Base-by-base conservation (phyloP, 768 basidiomycete species). In the Mycena vitilis region DNA sequence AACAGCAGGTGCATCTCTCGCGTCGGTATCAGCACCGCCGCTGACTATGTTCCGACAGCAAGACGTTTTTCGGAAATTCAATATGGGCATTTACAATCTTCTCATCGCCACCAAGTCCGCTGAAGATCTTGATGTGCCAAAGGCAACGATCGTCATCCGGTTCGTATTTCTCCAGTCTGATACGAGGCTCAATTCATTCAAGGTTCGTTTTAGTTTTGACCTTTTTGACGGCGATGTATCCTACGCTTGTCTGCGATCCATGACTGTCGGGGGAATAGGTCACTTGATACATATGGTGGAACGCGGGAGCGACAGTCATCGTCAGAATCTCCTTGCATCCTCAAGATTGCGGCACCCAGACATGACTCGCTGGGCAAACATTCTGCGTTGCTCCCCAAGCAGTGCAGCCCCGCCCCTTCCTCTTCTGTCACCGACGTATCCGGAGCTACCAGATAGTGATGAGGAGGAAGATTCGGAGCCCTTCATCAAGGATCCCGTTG, bases 241-340 rank as follows among this genome's bases (percentile, higher is more conserved):
- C 5, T 85, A 88, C 75, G 86, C 86, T 16, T 87, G 85, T 73
- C 79, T 83, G 51, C 86, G 86, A 37, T 83, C 86, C 37, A 81
- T 82, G 38, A 81, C 86, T 47, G 75, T 81, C 53, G 84, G 84
- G 10, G 78, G 81, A 48, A 81, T 83, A 63, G 83, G 87, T 66
- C 85, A 88, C 73, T 73, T 91, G 48, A 77, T 93, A 8, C 85
- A 91, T 73, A 86, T 94, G 85, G 82, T 85, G 23, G 88, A 93
- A 75, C 81, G 83, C 68, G 85, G 82, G 5, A 89, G 88, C 68
- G 85, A 87, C 65, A 71, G 75, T 16, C 89, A 91, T 71, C 85
- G 85, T 25, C 86, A 83, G 49, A 81, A 85, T 42, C 63, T 93
- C n/a, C 79, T 83, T 30, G 10, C 40, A 15, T 80, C 76, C 36